These are phyloP conservation scores for Hymenochaete sp. DNA, from an alignment of 1,284 basidiomycete genomes.

Conservation along the genomic window DNA sequence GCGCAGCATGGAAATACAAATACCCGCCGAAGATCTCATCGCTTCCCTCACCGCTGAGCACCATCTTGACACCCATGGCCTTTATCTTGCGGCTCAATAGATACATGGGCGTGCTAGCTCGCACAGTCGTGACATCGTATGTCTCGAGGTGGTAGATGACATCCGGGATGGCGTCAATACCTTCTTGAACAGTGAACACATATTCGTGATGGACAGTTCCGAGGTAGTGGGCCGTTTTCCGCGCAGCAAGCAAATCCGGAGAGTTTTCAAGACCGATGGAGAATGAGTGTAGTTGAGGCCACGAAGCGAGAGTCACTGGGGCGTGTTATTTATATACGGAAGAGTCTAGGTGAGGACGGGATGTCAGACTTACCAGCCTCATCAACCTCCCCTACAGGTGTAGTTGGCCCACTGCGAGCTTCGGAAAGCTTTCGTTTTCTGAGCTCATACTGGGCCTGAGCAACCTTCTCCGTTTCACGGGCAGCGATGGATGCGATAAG, in stretches of 20 bases:
- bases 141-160: constrained; percentile 99
- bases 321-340: constrained; percentile 20
- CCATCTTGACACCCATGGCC: constrained; percentile 99
- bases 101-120: constrained; percentile 97
- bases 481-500: constrained; percentile 97
- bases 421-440: constrained; percentile 54
- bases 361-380: constrained; percentile 41
- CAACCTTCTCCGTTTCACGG: constrained; percentile 90
- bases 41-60: constrained; percentile 94
- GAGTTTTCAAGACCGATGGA: constrained; percentile 94
- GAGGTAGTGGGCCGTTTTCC: constrained; percentile 89
- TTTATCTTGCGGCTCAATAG: constrained; percentile 97
- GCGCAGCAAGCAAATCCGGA: constrained; percentile 90
- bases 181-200: constrained; percentile 97
- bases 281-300: constrained; percentile 98
- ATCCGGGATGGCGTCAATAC: constrained; percentile 94
- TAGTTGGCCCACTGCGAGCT: constrained; percentile 45
- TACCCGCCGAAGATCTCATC: constrained; percentile 99
- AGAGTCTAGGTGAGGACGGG: neutral
- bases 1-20: constrained; percentile 99
- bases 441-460: constrained; percentile 66
- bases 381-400: constrained; percentile 38
- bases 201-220: constrained; percentile 98
- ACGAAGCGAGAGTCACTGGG: constrained; percentile 67
- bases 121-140: constrained; percentile 97